Base-by-base conservation (phyloP, 768 basidiomycete species). In the Boletus edulis region DNA sequence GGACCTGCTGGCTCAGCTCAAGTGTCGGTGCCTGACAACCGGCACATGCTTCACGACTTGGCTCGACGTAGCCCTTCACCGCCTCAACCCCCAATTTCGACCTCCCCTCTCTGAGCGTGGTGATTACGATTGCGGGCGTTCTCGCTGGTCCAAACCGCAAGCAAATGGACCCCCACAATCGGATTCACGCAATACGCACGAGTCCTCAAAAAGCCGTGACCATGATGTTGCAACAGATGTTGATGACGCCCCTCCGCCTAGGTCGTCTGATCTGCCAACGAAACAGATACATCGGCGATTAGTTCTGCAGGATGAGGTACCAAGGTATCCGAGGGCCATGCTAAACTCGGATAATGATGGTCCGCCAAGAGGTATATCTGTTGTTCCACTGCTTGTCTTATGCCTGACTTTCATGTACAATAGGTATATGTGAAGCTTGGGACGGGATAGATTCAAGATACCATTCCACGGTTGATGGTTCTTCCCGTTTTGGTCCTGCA, bases 241-340 rank as follows among this genome's bases (percentile, higher is more conserved):
- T 68, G 69, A 72, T 50, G 57, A 67, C 12, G 31, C 53, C 15
- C 61, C 57, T 55, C 46, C 50, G 18, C 58, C 54, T 56, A 71
- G 58, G 51, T 58, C 60, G 9, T 51, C 59, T 42, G 59, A 68
- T 44, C 56, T 57, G 5, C 58, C 61, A 1, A 20, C 32, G 4
- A 68, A 59, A 47, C 63, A 54, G 24, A 42, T 50, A 18, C 60
- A 52, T 32, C 49, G 54, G 27, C 64, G 59, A 37, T 63, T 61
- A 5, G 59, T 39, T 31, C 29, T 58, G 11, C 67, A 62, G 2
- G 71, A 65, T n/a, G 75, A 64, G 0, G 62, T 58, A 7, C 65
- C 70, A 44, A 67, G 67, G 24, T 75, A 70, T 44, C 73, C 75
- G n/a, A 64, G 74, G 31, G 75, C 75, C 0, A 75, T 75, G 73